A percentile compares a stretch with the other conserved stretches of the same genome.
Conservation (phyloP, 2,329 filamentous ascomycete species). For the Penicillium thymicola region DNA sequence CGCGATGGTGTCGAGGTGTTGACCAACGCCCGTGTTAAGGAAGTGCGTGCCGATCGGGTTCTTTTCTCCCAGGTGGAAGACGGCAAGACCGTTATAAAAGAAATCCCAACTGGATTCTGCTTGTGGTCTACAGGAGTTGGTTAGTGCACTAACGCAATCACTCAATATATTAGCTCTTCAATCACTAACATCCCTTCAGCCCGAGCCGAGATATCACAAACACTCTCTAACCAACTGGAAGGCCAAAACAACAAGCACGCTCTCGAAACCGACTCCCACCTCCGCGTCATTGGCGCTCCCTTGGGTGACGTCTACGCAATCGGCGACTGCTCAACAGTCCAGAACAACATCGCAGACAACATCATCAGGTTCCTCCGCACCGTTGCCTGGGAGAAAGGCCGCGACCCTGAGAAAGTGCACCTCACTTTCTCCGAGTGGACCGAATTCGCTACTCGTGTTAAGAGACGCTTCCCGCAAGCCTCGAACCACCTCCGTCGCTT, state of each 20-base stretch:
- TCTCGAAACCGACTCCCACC: constrained; percentile 89
- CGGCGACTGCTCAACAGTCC: constrained; percentile 92
- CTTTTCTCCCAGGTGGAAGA: constrained; percentile 82
- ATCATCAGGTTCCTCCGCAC: constrained; percentile 85
- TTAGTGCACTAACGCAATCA: constrained; percentile 27
- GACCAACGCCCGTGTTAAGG: constrained; percentile 89
- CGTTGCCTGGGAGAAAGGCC: constrained; percentile 86
- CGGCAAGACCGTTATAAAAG: constrained; percentile 76
- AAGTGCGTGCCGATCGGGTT: constrained; percentile 79
- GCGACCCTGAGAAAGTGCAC: constrained; percentile 82
- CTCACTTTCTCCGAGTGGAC: constrained; percentile 89
- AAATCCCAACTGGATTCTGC: constrained; percentile 93
- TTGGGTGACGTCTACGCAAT: constrained; percentile 95
- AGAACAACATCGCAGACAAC: constrained; percentile 93
- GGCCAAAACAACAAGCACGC: constrained; percentile 84
- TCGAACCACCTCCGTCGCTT: constrained; percentile 80
- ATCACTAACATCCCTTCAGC: constrained; percentile 38
- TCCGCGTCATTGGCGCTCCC: constrained; percentile 82
- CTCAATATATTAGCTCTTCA: background rate
- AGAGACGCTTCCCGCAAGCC: constrained; percentile 87
- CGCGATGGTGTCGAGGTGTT: constrained; percentile 89
- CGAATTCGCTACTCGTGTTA: constrained; percentile 75
- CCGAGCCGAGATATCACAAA: constrained; percentile 76
- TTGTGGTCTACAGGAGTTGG: constrained; percentile 93
- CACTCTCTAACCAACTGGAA: constrained; percentile 71